phyloP scores from a whole-genome alignment of 805 yeast genomes.

The Teunomyces barrocoloradensis region DNA sequence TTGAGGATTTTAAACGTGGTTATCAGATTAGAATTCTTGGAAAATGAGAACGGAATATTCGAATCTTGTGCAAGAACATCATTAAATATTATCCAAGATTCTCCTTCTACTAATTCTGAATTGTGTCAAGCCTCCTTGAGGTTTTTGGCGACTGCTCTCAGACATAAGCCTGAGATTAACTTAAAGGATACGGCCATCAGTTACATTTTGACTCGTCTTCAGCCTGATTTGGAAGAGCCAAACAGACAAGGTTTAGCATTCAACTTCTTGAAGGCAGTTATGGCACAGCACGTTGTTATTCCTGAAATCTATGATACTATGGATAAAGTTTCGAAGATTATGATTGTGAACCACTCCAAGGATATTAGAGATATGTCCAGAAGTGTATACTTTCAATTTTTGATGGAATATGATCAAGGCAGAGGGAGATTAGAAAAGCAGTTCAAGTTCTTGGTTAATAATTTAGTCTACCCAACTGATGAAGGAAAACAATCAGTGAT shows the following conservation, averaged over 20 bases:
- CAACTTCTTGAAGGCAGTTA: constrained; percentile 74
- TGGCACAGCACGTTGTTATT: constrained; percentile 67
- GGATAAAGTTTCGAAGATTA: constrained; percentile 74
- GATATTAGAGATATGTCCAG: constrained; percentile 84
- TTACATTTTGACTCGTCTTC: constrained; percentile 66
- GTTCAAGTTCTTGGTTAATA: constrained; percentile 74
- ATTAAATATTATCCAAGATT: constrained; percentile 63
- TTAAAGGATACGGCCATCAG: constrained; percentile 71
- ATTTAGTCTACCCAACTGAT: constrained; percentile 79
- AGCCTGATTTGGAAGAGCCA: constrained; percentile 89
- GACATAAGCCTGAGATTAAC: constrained; percentile 63
- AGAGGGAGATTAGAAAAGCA: constrained; percentile 79
- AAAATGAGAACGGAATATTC: constrained; percentile 50
- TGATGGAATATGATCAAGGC: constrained; percentile 95
- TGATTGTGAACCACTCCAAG: constrained; percentile 85
- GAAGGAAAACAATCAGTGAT: constrained; percentile 86
- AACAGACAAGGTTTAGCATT: constrained; percentile 85
- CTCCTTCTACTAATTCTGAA: constrained; percentile 75
- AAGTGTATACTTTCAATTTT: constrained; percentile 75
- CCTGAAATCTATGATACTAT: constrained; percentile 90
- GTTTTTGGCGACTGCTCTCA: constrained; percentile 67
- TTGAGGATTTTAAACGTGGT: constrained; percentile 60
- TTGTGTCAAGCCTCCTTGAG: constrained; percentile 77
- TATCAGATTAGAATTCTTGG: constrained; percentile 60
- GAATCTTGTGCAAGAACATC: constrained; percentile 60